phyloP scores from a whole-genome alignment of 768 basidiomycete genomes.

The Tephrocybe rancida region DNA sequence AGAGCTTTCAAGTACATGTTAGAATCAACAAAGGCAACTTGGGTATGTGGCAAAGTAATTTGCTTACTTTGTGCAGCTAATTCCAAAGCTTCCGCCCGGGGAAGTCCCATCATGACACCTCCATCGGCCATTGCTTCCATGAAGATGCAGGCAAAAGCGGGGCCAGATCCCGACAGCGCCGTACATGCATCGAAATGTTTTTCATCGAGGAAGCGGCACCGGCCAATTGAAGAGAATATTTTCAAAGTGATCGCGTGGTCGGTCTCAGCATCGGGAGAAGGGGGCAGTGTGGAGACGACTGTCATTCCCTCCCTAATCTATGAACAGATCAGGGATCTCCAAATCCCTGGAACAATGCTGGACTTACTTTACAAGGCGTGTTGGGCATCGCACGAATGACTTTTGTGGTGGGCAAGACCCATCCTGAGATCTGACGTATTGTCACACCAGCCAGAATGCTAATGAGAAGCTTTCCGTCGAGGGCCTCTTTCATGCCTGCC shows the following conservation, averaged over 20 bases:
- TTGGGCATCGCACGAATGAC: constrained; percentile 99
- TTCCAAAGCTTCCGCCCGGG: constrained; percentile 90
- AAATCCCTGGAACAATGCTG: neutral
- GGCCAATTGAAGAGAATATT: constrained; percentile 97
- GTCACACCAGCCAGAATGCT: constrained; percentile 98
- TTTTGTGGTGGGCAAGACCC: constrained; percentile 77
- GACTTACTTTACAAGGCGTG: constrained; percentile 87
- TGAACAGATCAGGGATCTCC: neutral
- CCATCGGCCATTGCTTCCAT: constrained; percentile 99
- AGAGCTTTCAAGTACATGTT: constrained; percentile 58
- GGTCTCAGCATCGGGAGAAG: constrained; percentile 50
- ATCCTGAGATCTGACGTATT: constrained; percentile 72
- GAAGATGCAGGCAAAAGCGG: constrained; percentile 95
- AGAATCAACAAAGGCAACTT: neutral
- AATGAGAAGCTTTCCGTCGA: constrained; percentile 90
- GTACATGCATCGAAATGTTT: constrained; percentile 99
- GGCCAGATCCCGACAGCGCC: constrained; percentile 93
- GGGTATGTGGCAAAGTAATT: neutral
- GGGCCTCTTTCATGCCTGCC: constrained; percentile 77
- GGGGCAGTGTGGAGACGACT: constrained; percentile 76
- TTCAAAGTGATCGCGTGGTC: constrained; percentile 79
- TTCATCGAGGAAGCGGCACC: constrained; percentile 95
- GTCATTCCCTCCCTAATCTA: constrained; percentile 99
- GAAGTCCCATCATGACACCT: constrained; percentile 99
- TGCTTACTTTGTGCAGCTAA: constrained; percentile 92